Percentiles rank a stretch among this genome's conserved stretches.
Conservation (phyloP, 139 green algal species). For the Ostreobium quekettii region DNA sequence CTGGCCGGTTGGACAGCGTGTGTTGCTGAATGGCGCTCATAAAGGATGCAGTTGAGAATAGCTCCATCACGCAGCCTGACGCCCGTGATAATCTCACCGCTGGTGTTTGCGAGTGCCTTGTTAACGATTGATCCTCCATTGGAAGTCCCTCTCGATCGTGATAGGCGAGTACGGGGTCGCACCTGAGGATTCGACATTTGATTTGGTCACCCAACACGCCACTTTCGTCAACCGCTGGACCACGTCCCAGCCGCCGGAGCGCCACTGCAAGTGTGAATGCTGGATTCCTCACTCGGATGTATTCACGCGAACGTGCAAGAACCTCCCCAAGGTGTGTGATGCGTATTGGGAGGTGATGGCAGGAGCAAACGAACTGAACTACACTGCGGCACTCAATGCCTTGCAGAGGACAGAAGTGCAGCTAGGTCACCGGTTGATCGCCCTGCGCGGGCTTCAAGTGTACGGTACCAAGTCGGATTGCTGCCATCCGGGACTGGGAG, state of each 20-base stretch:
- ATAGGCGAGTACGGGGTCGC: background rate
- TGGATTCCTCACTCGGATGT: background rate
- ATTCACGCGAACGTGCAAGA: background rate
- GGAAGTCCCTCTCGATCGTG: background rate
- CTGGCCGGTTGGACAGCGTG: no score
- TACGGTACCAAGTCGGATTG: background rate
- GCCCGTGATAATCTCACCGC: no score
- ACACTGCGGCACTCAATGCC: background rate
- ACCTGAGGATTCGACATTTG: constrained; percentile 2
- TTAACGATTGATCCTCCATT: no score
- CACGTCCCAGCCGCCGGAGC: background rate
- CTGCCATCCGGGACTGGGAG: background rate
- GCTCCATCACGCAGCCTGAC: no score
- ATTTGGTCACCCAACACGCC: background rate
- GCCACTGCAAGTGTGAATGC: background rate
- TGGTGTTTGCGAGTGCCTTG: no score
- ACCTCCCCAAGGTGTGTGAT: background rate
- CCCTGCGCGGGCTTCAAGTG: background rate
- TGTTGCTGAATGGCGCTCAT: no score
- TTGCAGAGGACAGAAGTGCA: background rate
- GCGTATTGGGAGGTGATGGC: background rate
- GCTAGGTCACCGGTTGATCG: background rate
- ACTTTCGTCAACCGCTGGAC: background rate
- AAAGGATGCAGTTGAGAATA: no score
- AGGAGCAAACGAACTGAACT: background rate